phyloP scores from a whole-genome alignment of 2,329 filamentous ascomycete species.

The Ceratocystis papillata region DNA sequence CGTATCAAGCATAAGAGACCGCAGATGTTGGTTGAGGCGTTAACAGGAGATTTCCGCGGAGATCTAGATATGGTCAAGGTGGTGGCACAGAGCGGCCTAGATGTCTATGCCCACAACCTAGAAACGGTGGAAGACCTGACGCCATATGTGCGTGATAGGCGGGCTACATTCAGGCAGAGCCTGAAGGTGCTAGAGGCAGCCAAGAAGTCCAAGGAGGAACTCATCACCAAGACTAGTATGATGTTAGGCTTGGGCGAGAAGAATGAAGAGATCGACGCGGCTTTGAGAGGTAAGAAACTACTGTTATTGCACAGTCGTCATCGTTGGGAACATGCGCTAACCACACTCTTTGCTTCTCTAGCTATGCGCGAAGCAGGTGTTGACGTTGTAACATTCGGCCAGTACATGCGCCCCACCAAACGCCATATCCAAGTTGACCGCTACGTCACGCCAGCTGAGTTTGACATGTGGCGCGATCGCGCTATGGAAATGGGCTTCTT shows the following conservation, averaged over 20 bases:
- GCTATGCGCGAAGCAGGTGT: conserved; percentile 72
- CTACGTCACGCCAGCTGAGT: conserved; percentile 83
- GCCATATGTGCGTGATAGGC: conserved; percentile 76
- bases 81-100: conserved; percentile 77
- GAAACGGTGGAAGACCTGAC: conserved; percentile 90
- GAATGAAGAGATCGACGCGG: conserved; percentile 71
- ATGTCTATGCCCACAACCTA: conserved; percentile 95
- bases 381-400: conserved; percentile 96
- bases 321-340: background rate
- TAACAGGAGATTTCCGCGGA: conserved; percentile 80
- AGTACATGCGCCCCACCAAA: conserved; percentile 99
- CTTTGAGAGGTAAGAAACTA: conserved; percentile 50
- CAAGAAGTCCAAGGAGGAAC: conserved; percentile 57
- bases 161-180: conserved; percentile 81
- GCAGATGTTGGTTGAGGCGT: conserved; percentile 65
- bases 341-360: conserved; percentile 27
- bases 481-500: conserved; percentile 93
- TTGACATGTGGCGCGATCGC: conserved; percentile 81
- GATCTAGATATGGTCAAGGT: conserved; percentile 76
- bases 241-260: conserved; percentile 95
- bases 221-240: conserved; percentile 97
- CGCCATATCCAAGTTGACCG: conserved; percentile 93
- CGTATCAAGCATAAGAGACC: conserved; percentile 82
- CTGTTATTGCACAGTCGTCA: background rate
- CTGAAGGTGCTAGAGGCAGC: conserved; percentile 68